Percentiles rank a stretch among this genome's conserved stretches.
These are phyloP conservation scores for Pseudopyrenochaeta lycopersici DNA, from an alignment of 2,329 filamentous ascomycete genomes.

Conservation along the genomic window DNA sequence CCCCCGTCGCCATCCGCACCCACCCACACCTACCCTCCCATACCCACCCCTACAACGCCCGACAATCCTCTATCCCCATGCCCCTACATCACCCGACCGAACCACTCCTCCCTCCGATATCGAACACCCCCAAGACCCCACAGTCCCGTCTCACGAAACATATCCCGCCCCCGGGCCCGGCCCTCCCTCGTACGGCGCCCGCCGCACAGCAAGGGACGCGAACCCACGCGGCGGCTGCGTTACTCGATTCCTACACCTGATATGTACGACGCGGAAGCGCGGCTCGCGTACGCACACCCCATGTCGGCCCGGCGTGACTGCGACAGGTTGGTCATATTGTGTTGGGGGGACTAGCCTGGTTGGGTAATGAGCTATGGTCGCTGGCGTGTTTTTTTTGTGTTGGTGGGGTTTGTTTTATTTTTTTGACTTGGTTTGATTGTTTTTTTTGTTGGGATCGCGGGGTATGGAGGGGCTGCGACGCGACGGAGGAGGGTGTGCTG, in stretches of 20 bases:
- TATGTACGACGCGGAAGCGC: neutral
- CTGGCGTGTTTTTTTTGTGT: neutral
- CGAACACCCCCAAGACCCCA: constrained; percentile 1
- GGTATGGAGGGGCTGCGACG: neutral
- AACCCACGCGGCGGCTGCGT: neutral
- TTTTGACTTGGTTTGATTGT: neutral
- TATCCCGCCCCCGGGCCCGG: too few species aligned
- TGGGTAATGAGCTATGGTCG: neutral
- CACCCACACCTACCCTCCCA: constrained; percentile 3
- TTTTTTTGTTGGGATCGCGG: neutral
- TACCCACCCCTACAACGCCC: neutral
- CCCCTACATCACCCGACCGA: constrained; percentile 1
- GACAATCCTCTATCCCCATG: neutral
- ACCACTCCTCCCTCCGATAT: constrained; percentile 1
- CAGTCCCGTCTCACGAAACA: neutral
- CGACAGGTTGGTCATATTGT: neutral
- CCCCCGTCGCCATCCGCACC: constrained; percentile 1
- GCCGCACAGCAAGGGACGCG: too few species aligned
- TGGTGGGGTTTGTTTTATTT: constrained; percentile 3
- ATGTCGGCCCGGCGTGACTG: neutral
- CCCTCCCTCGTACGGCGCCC: too few species aligned
- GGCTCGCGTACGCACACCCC: neutral
- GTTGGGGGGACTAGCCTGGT: too few species aligned
- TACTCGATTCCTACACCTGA: constrained; percentile 20
- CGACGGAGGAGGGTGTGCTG: neutral